Percentiles rank a stretch among this genome's conserved stretches.
Conservation (phyloP, 495 filamentous ascomycete genomes). For the Halenospora varia region DNA sequence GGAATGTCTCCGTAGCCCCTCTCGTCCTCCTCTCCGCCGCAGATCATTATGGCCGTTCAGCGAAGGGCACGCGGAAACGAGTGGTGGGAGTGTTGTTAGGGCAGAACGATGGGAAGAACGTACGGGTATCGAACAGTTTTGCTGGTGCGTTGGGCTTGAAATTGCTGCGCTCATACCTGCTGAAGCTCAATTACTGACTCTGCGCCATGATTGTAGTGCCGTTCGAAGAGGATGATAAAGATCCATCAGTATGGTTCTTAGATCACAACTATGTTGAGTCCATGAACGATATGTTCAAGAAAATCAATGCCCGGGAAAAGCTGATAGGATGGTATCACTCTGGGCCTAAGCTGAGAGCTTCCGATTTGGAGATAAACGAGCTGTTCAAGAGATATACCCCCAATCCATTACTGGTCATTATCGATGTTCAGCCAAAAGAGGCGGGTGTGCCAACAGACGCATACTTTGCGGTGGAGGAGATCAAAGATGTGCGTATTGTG, state of each 20-base stretch:
- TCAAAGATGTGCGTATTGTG: constrained; percentile 80
- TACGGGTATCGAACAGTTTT: constrained; percentile 98
- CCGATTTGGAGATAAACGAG: constrained; percentile 98
- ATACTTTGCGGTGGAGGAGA: constrained; percentile 98
- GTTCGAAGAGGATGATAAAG: constrained; percentile 98
- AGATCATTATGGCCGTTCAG: constrained; percentile 95
- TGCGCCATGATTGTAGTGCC: constrained; percentile 57
- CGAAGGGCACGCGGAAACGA: constrained; percentile 84
- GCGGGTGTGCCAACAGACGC: constrained; percentile 97
- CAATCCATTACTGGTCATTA: constrained; percentile 93
- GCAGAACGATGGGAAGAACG: constrained; percentile 91
- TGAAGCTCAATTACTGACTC: not conserved
- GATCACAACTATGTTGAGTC: constrained; percentile 99
- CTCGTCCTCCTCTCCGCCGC: constrained; percentile 96
- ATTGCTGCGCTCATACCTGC: not conserved
- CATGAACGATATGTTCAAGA: constrained; percentile 99
- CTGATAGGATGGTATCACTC: constrained; percentile 99
- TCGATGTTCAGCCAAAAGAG: constrained; percentile 98
- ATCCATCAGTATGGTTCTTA: constrained; percentile 97
- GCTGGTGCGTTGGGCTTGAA: constrained; percentile 59
- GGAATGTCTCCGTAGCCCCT: constrained; percentile 94
- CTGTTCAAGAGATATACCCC: constrained; percentile 99
- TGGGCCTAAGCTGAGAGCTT: constrained; percentile 92
- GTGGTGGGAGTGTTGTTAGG: constrained; percentile 94
- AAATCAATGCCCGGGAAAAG: constrained; percentile 98